phyloP scores from a whole-genome alignment of 2,329 filamentous ascomycete species.

The Talaromyces piceae region DNA sequence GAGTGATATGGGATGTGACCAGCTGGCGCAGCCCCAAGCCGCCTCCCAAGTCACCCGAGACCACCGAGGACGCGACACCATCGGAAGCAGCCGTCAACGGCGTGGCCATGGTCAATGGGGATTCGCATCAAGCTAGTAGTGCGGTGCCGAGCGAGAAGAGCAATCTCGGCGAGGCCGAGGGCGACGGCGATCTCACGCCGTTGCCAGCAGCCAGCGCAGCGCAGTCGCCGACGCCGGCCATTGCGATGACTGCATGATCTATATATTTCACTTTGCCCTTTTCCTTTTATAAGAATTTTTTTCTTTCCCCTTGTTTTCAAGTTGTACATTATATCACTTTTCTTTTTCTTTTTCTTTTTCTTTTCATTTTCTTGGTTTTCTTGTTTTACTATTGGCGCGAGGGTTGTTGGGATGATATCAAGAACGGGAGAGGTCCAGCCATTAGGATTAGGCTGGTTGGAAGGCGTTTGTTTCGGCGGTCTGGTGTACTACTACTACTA shows the following conservation, averaged over 20 bases:
- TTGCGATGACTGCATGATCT: slow-evolving; percentile 30
- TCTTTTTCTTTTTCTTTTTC: too few species aligned
- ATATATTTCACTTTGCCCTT: not conserved
- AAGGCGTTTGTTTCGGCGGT: not conserved
- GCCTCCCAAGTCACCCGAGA: slow-evolving; percentile 49
- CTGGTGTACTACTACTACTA: not conserved
- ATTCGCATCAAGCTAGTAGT: slow-evolving; percentile 50
- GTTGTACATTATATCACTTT: too few species aligned
- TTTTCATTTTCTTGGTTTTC: too few species aligned
- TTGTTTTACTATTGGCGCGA: too few species aligned
- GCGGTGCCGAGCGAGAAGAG: slow-evolving; percentile 55
- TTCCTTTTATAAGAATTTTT: slow-evolving; percentile 9
- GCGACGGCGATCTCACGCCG: slow-evolving; percentile 40
- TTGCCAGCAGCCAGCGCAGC: slow-evolving; percentile 36
- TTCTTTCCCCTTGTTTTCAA: not conserved
- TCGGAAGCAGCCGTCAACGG: slow-evolving; percentile 29
- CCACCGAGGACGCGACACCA: slow-evolving; percentile 46
- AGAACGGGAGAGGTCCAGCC: not conserved
- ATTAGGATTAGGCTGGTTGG: not conserved
- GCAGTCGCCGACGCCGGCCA: slow-evolving; percentile 46
- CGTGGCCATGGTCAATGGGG: slow-evolving; percentile 33
- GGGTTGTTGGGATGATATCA: too few species aligned
- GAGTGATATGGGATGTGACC: slow-evolving; percentile 70
- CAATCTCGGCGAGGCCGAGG: slow-evolving; percentile 45
- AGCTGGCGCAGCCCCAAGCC: slow-evolving; percentile 62